Percentiles rank a stretch among this genome's conserved stretches.
Evolutionary conservation across 2,329 filamentous ascomycete genomes (phyloP).

Genomic region (Cladosporium sp.): DNA sequence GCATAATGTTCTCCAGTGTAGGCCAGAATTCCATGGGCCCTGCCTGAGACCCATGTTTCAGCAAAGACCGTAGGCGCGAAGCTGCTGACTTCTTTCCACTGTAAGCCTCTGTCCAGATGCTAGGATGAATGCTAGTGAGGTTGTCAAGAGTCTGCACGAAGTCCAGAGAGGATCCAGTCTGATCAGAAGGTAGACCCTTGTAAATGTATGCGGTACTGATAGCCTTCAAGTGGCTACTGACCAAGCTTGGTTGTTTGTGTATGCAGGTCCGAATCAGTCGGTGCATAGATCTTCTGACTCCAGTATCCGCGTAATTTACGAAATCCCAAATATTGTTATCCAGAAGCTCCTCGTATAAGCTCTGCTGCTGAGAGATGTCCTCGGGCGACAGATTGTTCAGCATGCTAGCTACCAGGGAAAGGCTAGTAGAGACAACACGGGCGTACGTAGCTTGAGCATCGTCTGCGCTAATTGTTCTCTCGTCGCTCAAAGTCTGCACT

Average conservation of each 20-base stretch:
- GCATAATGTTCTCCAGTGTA: conserved; percentile 59
- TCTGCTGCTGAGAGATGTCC: conserved; percentile 58
- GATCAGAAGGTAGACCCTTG: conserved; percentile 67
- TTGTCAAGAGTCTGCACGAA: conserved; percentile 63
- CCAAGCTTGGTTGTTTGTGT: conserved; percentile 40
- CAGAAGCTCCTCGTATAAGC: conserved; percentile 64
- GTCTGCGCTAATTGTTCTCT: conserved; percentile 75
- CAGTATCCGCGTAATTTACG: conserved; percentile 52
- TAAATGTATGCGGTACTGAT: conserved; percentile 67
- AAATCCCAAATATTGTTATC: conserved; percentile 60
- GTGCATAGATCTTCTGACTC: conserved; percentile 56
- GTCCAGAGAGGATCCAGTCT: conserved; percentile 69
- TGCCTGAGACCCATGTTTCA: conserved; percentile 82
- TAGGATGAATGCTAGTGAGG: conserved; percentile 61
- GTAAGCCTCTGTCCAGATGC: conserved; percentile 69
- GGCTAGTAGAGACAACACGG: conserved; percentile 64
- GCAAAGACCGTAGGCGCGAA: conserved; percentile 63
- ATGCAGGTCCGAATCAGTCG: conserved; percentile 50
- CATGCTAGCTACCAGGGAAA: conserved; percentile 53
- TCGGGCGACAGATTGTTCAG: conserved; percentile 40
- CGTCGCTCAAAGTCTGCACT: conserved; percentile 77
- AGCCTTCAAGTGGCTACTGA: conserved; percentile 44
- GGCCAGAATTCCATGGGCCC: conserved; percentile 70
- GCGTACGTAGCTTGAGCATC: conserved; percentile 83
- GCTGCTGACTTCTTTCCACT: conserved; percentile 53